phyloP scores from a whole-genome alignment of 306 rosid genomes.

The Senna siamea region DNA sequence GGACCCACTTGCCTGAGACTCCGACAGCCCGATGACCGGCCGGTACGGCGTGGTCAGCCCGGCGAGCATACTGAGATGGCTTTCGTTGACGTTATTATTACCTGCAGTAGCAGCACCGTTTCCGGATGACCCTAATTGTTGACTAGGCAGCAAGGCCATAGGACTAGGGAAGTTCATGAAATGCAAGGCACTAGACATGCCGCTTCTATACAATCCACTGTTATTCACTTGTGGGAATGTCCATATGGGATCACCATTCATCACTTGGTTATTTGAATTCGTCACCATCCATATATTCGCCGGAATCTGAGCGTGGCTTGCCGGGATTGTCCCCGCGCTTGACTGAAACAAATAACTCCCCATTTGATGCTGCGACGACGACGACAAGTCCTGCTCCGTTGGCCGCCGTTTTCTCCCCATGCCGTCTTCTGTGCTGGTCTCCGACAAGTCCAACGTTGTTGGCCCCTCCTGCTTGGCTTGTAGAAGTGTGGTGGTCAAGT shows the following conservation, averaged over 20 bases:
- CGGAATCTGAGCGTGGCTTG: conserved; percentile 72
- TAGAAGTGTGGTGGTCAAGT: conserved; percentile 44
- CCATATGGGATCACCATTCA: conserved; percentile 79
- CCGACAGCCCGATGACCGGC: conserved; percentile 52
- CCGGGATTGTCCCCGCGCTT: conserved; percentile 62
- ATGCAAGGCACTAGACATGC: conserved; percentile 80
- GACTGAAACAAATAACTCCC: conserved; percentile 75
- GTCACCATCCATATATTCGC: conserved; percentile 90
- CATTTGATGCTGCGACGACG: conserved; percentile 54
- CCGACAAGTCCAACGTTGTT: conserved; percentile 51
- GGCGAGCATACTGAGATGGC: conserved; percentile 71
- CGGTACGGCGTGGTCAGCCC: conserved; percentile 70
- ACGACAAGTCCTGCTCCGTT: conserved; percentile 50
- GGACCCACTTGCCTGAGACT: conserved; percentile 66
- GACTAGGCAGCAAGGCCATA: conserved; percentile 70
- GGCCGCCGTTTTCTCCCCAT: conserved; percentile 63
- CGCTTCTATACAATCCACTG: conserved; percentile 68
- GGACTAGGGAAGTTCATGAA: conserved; percentile 89
- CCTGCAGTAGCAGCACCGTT: too few species aligned
- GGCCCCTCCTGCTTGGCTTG: conserved; percentile 75
- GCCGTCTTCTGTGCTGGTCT: conserved; percentile 48
- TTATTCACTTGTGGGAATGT: conserved; percentile 71
- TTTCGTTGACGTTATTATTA: conserved; percentile 42
- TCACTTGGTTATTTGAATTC: conserved; percentile 65
- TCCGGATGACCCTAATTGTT: conserved; percentile 57